Evolutionary conservation across 352 stramenopile genomes (phyloP), one percentile per base, ranked within the genome.

Genomic region (Phytophthora crassamura): DNA sequence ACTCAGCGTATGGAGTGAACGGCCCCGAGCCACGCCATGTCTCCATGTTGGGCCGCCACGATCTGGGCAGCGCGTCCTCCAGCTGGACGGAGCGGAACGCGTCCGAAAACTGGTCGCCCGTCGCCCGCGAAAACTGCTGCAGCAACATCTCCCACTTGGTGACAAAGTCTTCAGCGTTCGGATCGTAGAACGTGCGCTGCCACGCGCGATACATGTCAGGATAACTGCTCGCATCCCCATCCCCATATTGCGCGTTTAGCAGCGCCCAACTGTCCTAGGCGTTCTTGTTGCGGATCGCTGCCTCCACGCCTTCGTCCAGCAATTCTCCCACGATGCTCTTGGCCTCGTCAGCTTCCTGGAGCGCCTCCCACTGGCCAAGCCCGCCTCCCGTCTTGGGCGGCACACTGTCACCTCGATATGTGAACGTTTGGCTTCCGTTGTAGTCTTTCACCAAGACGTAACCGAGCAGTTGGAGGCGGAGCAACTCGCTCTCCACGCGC

Each of bases 231-330:
- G 11, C 30, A 22, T 28, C 30, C 38, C 33, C 46, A 18, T 49
- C 49, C 7, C 46, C 55, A 52, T 72, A 69, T 18, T 69, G 50
- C 18, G 50, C 55, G 34, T 54, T 56, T 30, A 77, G 56, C 25
- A 33, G 67, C 2, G 28, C 35, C 70, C 70, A 78, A 30, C 53
- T 65, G 47, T 75, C 66, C 38, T 55, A 75, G 11, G 73, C 65
- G 33, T 61, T 75, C 57, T 64, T 75, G 38, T 57, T 59, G 12
- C 69, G 16, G 34, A 77, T 62, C 11, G 54, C 58, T 34, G 64
- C 39, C 54, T 71, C 52, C 11, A 77, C 53, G 38, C 48, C 50
- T 1, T 48, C 51, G 28, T 74, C 30, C 25, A 75, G 43, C 33
- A 59, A 58, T 10, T 47, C 51, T 33, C 62, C 52, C 20, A 74